phyloP scores from a whole-genome alignment of 192 early-diverging fungal genomes.

The Neocallimastix lanati region DNA sequence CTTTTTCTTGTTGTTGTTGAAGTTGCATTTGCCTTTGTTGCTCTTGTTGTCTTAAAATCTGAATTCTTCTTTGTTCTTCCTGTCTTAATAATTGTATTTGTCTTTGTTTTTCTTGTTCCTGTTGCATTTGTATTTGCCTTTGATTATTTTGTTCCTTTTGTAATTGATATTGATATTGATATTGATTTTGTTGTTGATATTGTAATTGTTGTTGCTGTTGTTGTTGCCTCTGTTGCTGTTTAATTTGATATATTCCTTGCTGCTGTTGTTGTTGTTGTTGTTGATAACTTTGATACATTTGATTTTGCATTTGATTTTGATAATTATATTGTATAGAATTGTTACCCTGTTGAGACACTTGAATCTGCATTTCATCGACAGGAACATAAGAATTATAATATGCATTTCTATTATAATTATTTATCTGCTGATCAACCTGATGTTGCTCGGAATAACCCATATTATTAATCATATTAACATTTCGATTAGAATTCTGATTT shows the following conservation, averaged over 20 bases:
- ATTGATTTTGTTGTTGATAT: neutral
- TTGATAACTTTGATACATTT: neutral
- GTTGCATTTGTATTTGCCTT: neutral
- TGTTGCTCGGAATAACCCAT: neutral
- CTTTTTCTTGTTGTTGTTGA: neutral
- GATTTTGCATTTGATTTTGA: neutral
- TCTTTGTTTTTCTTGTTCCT: neutral
- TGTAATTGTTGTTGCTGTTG: neutral
- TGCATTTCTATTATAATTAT: neutral
- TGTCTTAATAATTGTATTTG: neutral
- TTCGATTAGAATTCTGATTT: neutral
- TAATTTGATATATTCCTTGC: too few species aligned
- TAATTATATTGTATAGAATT: neutral
- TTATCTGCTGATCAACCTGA: neutral
- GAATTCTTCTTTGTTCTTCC: neutral
- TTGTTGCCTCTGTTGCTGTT: too few species aligned
- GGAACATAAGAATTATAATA: neutral
- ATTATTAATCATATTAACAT: neutral
- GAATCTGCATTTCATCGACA: neutral
- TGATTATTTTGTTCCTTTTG: too few species aligned
- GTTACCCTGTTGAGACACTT: neutral
- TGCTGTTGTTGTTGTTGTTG: too few species aligned
- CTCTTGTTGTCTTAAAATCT: neutral
- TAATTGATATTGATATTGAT: neutral
- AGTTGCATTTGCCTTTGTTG: neutral